Conservation (phyloP, 768 basidiomycete genomes). For the Hysterangium stoloniferum region DNA sequence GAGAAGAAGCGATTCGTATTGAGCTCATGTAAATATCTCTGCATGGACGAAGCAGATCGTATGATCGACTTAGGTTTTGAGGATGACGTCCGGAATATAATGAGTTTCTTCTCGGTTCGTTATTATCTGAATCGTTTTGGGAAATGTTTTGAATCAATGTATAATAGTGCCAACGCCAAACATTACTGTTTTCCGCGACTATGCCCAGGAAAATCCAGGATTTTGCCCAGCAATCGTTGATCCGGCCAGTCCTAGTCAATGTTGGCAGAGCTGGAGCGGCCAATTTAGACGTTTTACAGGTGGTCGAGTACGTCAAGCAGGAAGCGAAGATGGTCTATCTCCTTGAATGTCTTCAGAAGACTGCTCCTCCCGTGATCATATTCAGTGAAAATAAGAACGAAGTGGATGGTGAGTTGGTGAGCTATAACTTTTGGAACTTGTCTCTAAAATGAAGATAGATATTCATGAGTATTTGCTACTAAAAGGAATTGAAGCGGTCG, state of each 20-base stretch:
- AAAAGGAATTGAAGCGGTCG: constrained; percentile 97
- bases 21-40: constrained; percentile 90
- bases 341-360: constrained; percentile 95
- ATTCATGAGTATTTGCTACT: constrained; percentile 96
- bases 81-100: constrained; percentile 96
- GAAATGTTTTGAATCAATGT: not conserved
- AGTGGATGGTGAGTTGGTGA: constrained; percentile 88
- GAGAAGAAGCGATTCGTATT: constrained; percentile 92
- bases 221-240: constrained; percentile 94
- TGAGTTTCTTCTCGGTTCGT: constrained; percentile 95
- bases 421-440: not conserved
- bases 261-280: constrained; percentile 98
- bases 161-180: constrained; percentile 88
- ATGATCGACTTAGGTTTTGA: constrained; percentile 99
- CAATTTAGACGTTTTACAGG: constrained; percentile 90
- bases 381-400: constrained; percentile 99
- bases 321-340: constrained; percentile 99
- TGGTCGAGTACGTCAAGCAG: constrained; percentile 98
- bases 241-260: constrained; percentile 90
- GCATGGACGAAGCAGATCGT: constrained; percentile 98
- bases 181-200: constrained; percentile 93
- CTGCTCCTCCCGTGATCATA: constrained; percentile 93
- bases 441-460: constrained; percentile 42
- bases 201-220: constrained; percentile 99
- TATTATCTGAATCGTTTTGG: not conserved